phyloP scores from a whole-genome alignment of 2,329 filamentous ascomycete species.

The Dissoconium aciculare region DNA sequence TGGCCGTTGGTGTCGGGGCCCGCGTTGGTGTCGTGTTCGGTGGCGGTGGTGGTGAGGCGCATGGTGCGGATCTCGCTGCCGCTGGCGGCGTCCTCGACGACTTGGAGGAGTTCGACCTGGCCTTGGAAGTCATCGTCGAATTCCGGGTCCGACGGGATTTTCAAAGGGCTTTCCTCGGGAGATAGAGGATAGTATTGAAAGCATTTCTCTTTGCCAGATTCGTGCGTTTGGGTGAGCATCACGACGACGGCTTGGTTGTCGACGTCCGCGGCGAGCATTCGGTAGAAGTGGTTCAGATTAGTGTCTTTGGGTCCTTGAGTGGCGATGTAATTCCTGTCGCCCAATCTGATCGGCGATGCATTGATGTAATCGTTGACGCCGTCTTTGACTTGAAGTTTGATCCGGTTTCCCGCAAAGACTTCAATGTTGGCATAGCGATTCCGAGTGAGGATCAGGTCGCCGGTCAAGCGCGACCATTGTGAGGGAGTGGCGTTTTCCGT shows the following conservation, averaged over 20 bases:
- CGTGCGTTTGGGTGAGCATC: constrained; percentile 84
- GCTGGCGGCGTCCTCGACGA: constrained; percentile 40
- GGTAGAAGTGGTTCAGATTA: constrained; percentile 74
- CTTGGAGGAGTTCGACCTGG: constrained; percentile 46
- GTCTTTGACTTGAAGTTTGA: constrained; percentile 64
- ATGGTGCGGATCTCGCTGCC: constrained; percentile 62
- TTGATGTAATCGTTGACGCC: constrained; percentile 42
- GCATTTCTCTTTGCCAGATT: constrained; percentile 67
- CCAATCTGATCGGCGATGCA: constrained; percentile 32
- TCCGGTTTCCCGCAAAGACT: constrained; percentile 73
- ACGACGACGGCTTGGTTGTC: constrained; percentile 55
- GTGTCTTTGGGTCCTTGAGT: constrained; percentile 70
- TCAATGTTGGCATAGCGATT: constrained; percentile 86
- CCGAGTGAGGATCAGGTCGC: constrained; percentile 43
- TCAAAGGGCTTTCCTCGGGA: constrained; percentile 16
- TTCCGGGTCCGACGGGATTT: constrained; percentile 14
- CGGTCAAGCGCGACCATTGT: constrained; percentile 44
- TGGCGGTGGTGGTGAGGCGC: constrained; percentile 31
- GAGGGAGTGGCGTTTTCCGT: constrained; percentile 31
- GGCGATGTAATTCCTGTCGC: constrained; percentile 58
- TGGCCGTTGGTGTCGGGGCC: constrained; percentile 22
- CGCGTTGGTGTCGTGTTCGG: constrained; percentile 19
- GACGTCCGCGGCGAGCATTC: constrained; percentile 66
- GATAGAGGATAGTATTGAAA: constrained; percentile 57
- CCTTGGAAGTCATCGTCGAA: constrained; percentile 43